Evolutionary conservation across 441 rosid genomes (phyloP), one percentile per base, ranked within the genome.

Genomic region (Omphalea diandra): DNA sequence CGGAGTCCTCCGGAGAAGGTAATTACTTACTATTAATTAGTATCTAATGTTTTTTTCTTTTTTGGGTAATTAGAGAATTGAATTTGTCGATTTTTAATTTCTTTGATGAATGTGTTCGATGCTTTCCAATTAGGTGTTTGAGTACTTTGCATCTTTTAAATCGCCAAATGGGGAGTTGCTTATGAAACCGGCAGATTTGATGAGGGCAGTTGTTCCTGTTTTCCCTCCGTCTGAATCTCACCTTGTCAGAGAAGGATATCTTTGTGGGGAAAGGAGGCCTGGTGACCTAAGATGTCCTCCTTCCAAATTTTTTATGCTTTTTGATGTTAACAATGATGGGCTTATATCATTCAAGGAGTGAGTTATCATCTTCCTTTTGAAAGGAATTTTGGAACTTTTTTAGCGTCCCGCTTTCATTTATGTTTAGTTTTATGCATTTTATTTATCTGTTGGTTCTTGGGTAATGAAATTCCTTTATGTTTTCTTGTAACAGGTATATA

Each of bases 1-100:
- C 87, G 83, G 63, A 94, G 99, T 77, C 90, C 88, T 20, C 99
- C 98, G 7, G 99, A 90, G 67, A 94, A 92, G 94, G 98, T 93
- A 47, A 38, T 41, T 44, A 7, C 9, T 9, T 8, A 31, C 11
- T 24, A 27, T 55, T 47, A 11, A 14, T 47, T 47, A 15, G 22
- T 7, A n/a, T 18, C 4, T n/a, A 47, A 15, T 47, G 4, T 18
- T 18, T 17, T 46, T 40, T 40, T 40, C 7, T 43, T 43, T 43
- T 43, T 43, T 3, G 1, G 17, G 17, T 43, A 9, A 11, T 7
- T 1, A 43, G 18, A 15, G 54, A 26, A 11, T 44, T 36, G 11
- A 1, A 12, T 9, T 58, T n/a, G 2, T 9, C 11, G 31, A 38
- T 35, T 43, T 14, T 17, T 31, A 5, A 32, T 14, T 7, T 1